phyloP scores from a whole-genome alignment of 371 early-diverging fungal species.

The Syncephalastrum racemosum region DNA sequence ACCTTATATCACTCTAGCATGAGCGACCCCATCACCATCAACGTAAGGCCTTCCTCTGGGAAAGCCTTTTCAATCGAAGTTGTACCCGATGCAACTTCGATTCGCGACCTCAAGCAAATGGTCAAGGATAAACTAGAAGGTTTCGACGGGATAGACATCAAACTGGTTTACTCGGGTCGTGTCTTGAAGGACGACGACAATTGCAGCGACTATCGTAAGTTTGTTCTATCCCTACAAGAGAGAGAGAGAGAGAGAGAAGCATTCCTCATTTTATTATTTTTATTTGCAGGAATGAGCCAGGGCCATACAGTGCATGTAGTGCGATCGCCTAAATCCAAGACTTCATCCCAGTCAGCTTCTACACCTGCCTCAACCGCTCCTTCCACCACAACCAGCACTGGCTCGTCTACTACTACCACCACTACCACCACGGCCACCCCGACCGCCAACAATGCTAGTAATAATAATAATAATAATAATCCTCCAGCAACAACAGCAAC shows the following conservation, averaged over 20 bases:
- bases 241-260: not conserved
- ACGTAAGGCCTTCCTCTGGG: slow-evolving; percentile 45
- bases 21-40: slow-evolving; percentile 30
- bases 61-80: slow-evolving; percentile 35
- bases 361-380: slow-evolving; percentile 18
- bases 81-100: slow-evolving; percentile 40
- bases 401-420: slow-evolving; percentile 1
- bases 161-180: slow-evolving; percentile 73
- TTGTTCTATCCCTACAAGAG: not conserved
- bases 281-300: slow-evolving; percentile 37
- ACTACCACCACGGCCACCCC: too few species aligned
- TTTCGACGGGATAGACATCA: slow-evolving; percentile 51
- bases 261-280: slow-evolving; percentile 1
- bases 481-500: slow-evolving; percentile 9
- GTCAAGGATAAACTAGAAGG: slow-evolving; percentile 52
- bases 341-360: slow-evolving; percentile 18
- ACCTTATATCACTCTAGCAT: slow-evolving; percentile 1
- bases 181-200: slow-evolving; percentile 71
- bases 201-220: slow-evolving; percentile 61
- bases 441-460: too few species aligned
- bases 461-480: too few species aligned
- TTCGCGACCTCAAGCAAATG: slow-evolving; percentile 60
- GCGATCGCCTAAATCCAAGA: slow-evolving; percentile 47
- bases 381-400: slow-evolving; percentile 2
- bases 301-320: slow-evolving; percentile 69